Evolutionary conservation across 1,139 yeast genomes (phyloP), one percentile per base, ranked within the genome.

Genomic region (Scheffersomyces stambukii): DNA sequence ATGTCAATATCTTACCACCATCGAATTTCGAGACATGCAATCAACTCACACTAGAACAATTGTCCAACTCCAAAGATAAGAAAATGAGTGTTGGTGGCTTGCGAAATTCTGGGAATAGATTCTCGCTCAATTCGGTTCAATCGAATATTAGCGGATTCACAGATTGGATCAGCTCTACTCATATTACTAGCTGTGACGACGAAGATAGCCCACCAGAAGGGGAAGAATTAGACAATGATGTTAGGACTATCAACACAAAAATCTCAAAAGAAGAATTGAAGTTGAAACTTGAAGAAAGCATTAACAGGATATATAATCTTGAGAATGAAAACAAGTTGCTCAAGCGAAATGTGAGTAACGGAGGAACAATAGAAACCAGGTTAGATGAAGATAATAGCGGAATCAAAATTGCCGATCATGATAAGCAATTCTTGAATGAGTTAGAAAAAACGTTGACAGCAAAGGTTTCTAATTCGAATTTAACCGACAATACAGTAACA

Each of bases 111-210:
- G 35, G 49, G 10, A 52, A 53, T 34, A 46, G 72, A 25, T 64
- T 54, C 34, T 64, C 71, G 0, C 39, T 64, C 25, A 64, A 61
- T 32, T 65, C 72, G 9, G 48, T 61, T 35, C 59, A 51, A 33
- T 65, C 71, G 8, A 66, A 65, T 37, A 42, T 66, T 9, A 62
- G 70, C 28, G 71, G 70, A 1, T 32, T 66, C 19, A 55, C 70
- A 4, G 73, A 66, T 29, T 44, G 64, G 28, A 50, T 64, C 6
- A 58, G 69, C 3, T 61, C 69, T 3, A 64, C 60, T 27, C 43
- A 57, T 12, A 64, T 70, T 1, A 54, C 64, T 6, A 63, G 54
- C 22, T 65, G 54, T 10, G 59, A 53, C 11, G 57, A 51, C 7
- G 46, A 41, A 2, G 21, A 29, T 17, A 15, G 21, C 8, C 28